Evolutionary conservation across 176 grass and related monocot genomes (phyloP).

Genomic region (Oryza brachyantha): DNA sequence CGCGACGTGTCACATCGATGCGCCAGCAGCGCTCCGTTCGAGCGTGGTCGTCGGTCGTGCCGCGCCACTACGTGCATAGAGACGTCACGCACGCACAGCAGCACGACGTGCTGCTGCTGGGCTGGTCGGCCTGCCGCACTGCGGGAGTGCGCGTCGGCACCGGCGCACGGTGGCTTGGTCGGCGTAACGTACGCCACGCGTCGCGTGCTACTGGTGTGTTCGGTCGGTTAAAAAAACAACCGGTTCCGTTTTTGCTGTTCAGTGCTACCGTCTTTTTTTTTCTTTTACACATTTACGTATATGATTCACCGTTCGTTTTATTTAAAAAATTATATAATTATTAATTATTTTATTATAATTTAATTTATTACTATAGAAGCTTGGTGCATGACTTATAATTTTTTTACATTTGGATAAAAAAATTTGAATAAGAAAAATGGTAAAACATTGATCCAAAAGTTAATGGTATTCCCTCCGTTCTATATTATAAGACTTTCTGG

Average conservation of each 20-base stretch:
- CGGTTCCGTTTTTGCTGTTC: background rate
- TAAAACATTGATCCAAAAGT: too few relatives aligned
- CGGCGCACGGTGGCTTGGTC: background rate
- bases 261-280: too few relatives aligned
- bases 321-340: too few relatives aligned
- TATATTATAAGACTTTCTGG: too few relatives aligned
- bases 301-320: too few relatives aligned
- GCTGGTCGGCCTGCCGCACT: background rate
- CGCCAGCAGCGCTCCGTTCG: background rate
- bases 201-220: background rate
- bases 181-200: background rate
- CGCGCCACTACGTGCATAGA: slow-evolving; percentile 13
- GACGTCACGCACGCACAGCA: background rate
- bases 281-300: too few relatives aligned
- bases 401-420: too few relatives aligned
- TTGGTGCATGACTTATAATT: too few relatives aligned
- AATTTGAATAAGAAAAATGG: too few relatives aligned
- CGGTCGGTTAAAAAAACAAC: background rate
- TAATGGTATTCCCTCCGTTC: too few relatives aligned
- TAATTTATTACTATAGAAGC: too few relatives aligned
- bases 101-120: background rate
- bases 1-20: slow-evolving; percentile 14
- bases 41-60: slow-evolving; percentile 16
- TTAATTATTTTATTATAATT: too few relatives aligned
- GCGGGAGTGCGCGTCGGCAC: background rate